Conservation (phyloP, 2,329 filamentous ascomycete genomes). For the Whalleya microplaca region DNA sequence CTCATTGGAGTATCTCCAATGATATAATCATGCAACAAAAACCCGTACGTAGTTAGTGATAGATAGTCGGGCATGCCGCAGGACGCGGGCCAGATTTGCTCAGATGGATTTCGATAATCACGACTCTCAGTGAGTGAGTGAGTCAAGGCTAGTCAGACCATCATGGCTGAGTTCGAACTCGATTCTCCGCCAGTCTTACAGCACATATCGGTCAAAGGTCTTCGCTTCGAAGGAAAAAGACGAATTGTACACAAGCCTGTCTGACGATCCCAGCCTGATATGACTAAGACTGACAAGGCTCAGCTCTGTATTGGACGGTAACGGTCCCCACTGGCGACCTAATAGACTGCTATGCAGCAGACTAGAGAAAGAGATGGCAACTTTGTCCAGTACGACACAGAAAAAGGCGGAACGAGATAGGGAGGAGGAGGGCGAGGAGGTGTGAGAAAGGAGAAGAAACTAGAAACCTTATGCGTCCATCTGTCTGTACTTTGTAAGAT, state of each 20-base stretch:
- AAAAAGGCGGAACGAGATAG: background rate
- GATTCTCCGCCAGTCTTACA: conserved; percentile 26
- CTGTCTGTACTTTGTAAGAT: too few species aligned
- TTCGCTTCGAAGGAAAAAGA: conserved; percentile 13
- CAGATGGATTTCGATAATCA: too few species aligned
- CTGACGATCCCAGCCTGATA: conserved; percentile 21
- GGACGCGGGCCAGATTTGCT: background rate
- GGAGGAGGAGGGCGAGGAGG: too few species aligned
- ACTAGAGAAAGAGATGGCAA: conserved; percentile 12
- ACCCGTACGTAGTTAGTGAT: background rate
- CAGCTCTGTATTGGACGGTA: background rate
- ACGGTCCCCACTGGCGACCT: background rate
- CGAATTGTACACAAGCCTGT: conserved; percentile 8
- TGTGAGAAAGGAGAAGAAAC: too few species aligned
- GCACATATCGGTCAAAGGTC: conserved; percentile 21
- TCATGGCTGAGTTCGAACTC: conserved; percentile 5
- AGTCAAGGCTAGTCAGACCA: too few species aligned
- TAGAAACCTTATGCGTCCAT: too few species aligned
- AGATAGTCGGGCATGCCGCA: background rate
- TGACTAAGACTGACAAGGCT: conserved; percentile 28
- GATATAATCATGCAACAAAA: background rate
- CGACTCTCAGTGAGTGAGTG: too few species aligned
- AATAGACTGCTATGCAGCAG: conserved; percentile 10
- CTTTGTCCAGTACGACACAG: conserved; percentile 3
- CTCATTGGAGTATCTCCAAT: background rate